phyloP scores from a whole-genome alignment of 2,329 filamentous ascomycete genomes.

The Lojkania enalia region DNA sequence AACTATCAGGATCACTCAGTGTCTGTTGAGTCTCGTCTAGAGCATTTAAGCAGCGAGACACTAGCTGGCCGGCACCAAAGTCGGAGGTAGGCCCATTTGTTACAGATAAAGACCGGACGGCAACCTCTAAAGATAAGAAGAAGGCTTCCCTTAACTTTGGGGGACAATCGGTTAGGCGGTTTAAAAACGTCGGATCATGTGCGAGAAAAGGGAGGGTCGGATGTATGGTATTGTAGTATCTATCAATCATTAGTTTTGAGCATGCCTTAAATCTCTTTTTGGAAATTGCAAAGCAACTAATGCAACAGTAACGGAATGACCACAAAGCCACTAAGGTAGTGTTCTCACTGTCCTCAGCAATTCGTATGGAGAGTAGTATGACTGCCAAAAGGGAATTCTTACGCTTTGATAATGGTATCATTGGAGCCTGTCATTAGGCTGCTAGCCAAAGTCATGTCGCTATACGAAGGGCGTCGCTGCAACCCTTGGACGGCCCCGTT shows the following conservation, averaged over 20 bases:
- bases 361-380: no score
- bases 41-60: constrained; percentile 33
- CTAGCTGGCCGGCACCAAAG: constrained; percentile 28
- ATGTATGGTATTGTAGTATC: constrained; percentile 44
- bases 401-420: constrained; percentile 42
- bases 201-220: constrained; percentile 40
- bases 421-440: constrained; percentile 41
- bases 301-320: neutral
- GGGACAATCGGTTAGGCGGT: constrained; percentile 40
- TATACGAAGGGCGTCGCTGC: constrained; percentile 39
- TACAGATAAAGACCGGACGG: constrained; percentile 36
- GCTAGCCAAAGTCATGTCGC: constrained; percentile 39
- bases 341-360: no score
- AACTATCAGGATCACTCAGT: constrained; percentile 30
- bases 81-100: constrained; percentile 32
- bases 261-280: constrained; percentile 2
- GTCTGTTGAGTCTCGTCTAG: constrained; percentile 35
- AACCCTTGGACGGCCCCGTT: constrained; percentile 27
- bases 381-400: constrained; percentile 14
- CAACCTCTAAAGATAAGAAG: constrained; percentile 39
- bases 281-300: constrained; percentile 1
- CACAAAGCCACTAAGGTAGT: no score
- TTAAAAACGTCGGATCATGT: constrained; percentile 36
- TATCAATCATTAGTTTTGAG: constrained; percentile 11
- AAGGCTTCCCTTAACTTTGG: constrained; percentile 42